Base-by-base conservation (phyloP, 1,139 yeast genomes). In the Diutina pseudorugosa region DNA sequence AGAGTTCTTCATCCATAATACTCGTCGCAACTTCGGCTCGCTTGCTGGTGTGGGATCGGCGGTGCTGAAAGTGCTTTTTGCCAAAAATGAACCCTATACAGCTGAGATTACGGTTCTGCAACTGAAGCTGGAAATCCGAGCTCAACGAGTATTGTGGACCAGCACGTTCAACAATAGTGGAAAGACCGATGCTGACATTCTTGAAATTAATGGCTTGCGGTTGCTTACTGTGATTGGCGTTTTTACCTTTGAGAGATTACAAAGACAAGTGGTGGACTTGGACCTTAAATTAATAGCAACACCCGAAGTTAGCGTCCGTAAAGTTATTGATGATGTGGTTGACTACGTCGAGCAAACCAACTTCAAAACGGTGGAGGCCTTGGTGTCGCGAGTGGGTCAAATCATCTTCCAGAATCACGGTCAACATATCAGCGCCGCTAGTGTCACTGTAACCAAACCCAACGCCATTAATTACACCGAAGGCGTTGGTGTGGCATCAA, bases 301-400 rank as follows among this genome's bases (percentile, higher is more conserved):
- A 4, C 64, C 74, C 19, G 66, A 67, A 56, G 65, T 70, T 27
- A 71, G 66, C 55, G 6, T 45, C 9, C 40, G 49, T 5, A 57
- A 62, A 19, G 65, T 82, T 20, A 71, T 81, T 33, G 76, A 75
- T 41, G 70, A 68, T 18, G 73, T 80, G 20, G 71, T 79, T 0
- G 61, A 63, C 1, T 86, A 82, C 61, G 88, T 89, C 9, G 95
- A 87, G 60, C 66, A 65, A 18, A 79, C 96, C 1, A 81, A 83
- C 57, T 93, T 88, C 70, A 85, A 88, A 62, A 93, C 98, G 0
- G 95, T 93, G 2, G 98, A 93, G 63, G 96, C 98, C 0, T 74
- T 93, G 55, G 95, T 87, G 2, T 78, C 82, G 55, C 77, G 82
- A 12, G 83, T 89, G 23, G 84, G 90, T 5, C 87, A 83, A 59